Evolutionary conservation across 192 early-diverging fungal species (phyloP).

Genomic region (Coemansia sp.): DNA sequence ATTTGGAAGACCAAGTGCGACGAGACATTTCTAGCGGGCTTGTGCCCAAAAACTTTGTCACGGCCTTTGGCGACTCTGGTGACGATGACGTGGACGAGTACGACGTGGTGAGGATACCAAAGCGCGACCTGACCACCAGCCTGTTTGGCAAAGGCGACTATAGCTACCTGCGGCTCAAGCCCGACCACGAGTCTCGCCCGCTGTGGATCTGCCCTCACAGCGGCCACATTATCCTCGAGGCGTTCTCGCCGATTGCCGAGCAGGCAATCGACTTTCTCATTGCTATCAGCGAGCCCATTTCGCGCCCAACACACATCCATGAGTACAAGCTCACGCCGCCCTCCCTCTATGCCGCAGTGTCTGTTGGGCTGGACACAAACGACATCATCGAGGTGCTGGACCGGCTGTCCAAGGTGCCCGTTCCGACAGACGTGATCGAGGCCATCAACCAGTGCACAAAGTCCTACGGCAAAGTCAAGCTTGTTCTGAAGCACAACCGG

Average conservation of each 20-base stretch:
- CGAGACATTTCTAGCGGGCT: slow-evolving; percentile 27
- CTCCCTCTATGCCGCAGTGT: slow-evolving; percentile 96
- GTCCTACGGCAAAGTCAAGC: slow-evolving; percentile 93
- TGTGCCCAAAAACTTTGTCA: slow-evolving; percentile 28
- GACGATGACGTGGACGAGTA: slow-evolving; percentile 28
- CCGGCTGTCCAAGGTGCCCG: slow-evolving; percentile 81
- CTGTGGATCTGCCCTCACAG: slow-evolving; percentile 83
- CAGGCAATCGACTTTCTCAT: slow-evolving; percentile 95
- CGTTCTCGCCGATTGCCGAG: slow-evolving; percentile 94
- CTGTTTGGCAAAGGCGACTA: slow-evolving; percentile 73
- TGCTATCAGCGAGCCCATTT: slow-evolving; percentile 93
- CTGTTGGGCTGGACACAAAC: slow-evolving; percentile 88
- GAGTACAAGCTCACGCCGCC: slow-evolving; percentile 96
- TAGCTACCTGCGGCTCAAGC: slow-evolving; percentile 77
- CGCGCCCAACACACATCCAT: slow-evolving; percentile 59
- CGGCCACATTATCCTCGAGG: slow-evolving; percentile 88
- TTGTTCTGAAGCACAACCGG: slow-evolving; percentile 91
- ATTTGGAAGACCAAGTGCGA: slow-evolving; percentile 26
- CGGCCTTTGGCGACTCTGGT: slow-evolving; percentile 8
- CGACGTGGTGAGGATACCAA: slow-evolving; percentile 36
- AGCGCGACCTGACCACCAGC: slow-evolving; percentile 39
- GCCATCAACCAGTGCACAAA: slow-evolving; percentile 80
- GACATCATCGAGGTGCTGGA: slow-evolving; percentile 89
- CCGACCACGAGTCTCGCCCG: slow-evolving; percentile 84
- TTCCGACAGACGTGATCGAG: slow-evolving; percentile 72